A percentile compares a stretch with the other conserved stretches of the same genome.
phyloP scores from a whole-genome alignment of 768 basidiomycete species.

The Mycena indigotica region DNA sequence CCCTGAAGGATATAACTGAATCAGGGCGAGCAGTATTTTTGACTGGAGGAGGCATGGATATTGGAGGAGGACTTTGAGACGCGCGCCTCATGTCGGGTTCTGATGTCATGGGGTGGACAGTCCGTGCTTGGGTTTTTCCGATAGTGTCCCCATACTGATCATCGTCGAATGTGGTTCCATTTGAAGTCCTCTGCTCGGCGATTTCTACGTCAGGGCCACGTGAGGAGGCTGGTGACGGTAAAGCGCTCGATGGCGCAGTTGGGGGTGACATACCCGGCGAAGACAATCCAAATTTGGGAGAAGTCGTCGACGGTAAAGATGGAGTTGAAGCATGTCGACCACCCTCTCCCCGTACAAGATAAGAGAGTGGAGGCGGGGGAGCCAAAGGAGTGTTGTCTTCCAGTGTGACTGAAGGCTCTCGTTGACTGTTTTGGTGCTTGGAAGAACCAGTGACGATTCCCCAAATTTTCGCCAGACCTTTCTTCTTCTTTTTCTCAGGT shows the following conservation, averaged over 20 bases:
- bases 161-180: slow-evolving; percentile 46
- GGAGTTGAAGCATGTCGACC: slow-evolving; percentile 70
- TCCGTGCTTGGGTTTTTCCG: slow-evolving; percentile 38
- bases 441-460: slow-evolving; percentile 66
- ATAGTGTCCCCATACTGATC: slow-evolving; percentile 36
- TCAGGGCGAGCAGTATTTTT: slow-evolving; percentile 24
- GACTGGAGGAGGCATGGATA: slow-evolving; percentile 31
- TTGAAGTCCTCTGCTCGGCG: slow-evolving; percentile 43
- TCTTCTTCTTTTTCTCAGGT: slow-evolving; percentile 71
- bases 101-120: slow-evolving; percentile 57
- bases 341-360: slow-evolving; percentile 68
- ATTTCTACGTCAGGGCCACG: slow-evolving; percentile 61
- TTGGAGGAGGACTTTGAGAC: slow-evolving; percentile 28
- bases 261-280: slow-evolving; percentile 71
- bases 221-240: slow-evolving; percentile 77
- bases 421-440: slow-evolving; percentile 39
- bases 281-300: slow-evolving; percentile 55
- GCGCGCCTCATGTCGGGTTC: slow-evolving; percentile 64
- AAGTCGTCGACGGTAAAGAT: slow-evolving; percentile 62
- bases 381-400: slow-evolving; percentile 80
- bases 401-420: slow-evolving; percentile 40
- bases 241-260: slow-evolving; percentile 72
- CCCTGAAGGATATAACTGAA: slow-evolving; percentile 38
- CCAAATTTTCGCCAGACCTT: slow-evolving; percentile 81
- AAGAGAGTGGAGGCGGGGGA: slow-evolving; percentile 90